Evolutionary conservation across 83 land plant genomes (phyloP).

Genomic region (Picea abies): DNA sequence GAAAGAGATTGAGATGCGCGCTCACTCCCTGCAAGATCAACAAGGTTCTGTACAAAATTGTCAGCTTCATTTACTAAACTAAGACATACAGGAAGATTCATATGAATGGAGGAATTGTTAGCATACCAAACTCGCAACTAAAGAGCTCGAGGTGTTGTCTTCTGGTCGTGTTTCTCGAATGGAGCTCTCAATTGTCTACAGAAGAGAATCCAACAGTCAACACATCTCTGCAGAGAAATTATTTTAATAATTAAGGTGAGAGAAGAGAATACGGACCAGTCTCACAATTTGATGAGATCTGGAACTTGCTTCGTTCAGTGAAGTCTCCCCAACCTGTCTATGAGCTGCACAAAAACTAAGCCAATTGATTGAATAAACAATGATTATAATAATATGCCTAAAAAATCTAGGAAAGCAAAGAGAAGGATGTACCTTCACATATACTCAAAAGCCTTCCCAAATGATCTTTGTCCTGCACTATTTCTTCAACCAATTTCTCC

Average conservation of each 20-base stretch:
- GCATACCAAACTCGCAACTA: conserved; percentile 85
- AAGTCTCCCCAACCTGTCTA: conserved; percentile 92
- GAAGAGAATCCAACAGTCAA: conserved; percentile 7
- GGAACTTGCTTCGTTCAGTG: conserved; percentile 86
- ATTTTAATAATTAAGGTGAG: not conserved
- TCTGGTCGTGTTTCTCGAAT: conserved; percentile 48
- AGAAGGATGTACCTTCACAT: conserved; percentile 64
- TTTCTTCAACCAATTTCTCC: conserved; percentile 74
- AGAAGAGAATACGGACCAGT: conserved; percentile 51
- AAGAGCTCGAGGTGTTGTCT: conserved; percentile 52
- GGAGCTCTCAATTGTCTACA: conserved; percentile 90
- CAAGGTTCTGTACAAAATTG: conserved; percentile 77
- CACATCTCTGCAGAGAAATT: conserved; percentile 2
- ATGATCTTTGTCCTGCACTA: conserved; percentile 67
- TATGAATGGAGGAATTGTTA: not conserved
- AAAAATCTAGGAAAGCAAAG: not conserved
- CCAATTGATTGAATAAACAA: conserved; percentile 1
- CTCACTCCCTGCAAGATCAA: conserved; percentile 98
- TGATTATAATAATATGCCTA: not conserved
- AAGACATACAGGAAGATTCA: not conserved
- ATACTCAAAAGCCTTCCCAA: conserved; percentile 57
- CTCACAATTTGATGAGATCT: conserved; percentile 96
- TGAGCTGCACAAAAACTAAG: conserved; percentile 65
- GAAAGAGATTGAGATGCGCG: conserved; percentile 89
- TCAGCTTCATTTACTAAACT: conserved; percentile 8